These are phyloP conservation scores for Fusarium sp. DNA, from an alignment of 2,329 filamentous ascomycete species.

Conservation along the genomic window DNA sequence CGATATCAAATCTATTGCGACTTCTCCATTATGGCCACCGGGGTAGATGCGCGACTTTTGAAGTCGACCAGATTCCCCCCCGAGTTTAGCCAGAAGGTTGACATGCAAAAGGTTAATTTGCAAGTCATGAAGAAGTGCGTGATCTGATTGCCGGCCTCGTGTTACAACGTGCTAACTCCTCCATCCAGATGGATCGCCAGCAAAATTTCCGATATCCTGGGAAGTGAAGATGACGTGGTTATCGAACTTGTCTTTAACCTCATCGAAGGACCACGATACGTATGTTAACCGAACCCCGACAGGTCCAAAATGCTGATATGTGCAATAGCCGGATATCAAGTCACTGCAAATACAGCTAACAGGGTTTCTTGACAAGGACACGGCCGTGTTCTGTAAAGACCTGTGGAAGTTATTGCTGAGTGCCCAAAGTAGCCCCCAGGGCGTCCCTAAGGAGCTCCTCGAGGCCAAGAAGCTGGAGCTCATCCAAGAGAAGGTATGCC, in stretches of 20 bases:
- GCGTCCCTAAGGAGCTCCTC: slow-evolving; percentile 91
- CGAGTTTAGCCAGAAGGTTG: slow-evolving; percentile 94
- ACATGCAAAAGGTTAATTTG: slow-evolving; percentile 96
- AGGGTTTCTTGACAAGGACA: slow-evolving; percentile 94
- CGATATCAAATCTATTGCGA: slow-evolving; percentile 21
- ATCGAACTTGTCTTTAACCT: slow-evolving; percentile 82
- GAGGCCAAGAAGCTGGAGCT: slow-evolving; percentile 97
- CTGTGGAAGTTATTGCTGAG: slow-evolving; percentile 92
- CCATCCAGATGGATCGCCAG: slow-evolving; percentile 87
- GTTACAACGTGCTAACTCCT: slow-evolving; percentile 23
- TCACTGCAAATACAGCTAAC: slow-evolving; percentile 92
- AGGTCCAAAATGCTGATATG: slow-evolving; percentile 38
- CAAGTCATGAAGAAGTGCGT: slow-evolving; percentile 96
- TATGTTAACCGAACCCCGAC: slow-evolving; percentile 56
- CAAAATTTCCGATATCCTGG: slow-evolving; percentile 86
- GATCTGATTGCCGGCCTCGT: not conserved
- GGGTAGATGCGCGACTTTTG: slow-evolving; percentile 87
- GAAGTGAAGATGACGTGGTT: slow-evolving; percentile 95
- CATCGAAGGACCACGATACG: slow-evolving; percentile 78
- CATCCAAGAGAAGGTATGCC: slow-evolving; percentile 86
- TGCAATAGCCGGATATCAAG: slow-evolving; percentile 87
- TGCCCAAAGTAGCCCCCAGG: slow-evolving; percentile 86
- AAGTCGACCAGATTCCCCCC: slow-evolving; percentile 92
- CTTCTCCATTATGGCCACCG: slow-evolving; percentile 73
- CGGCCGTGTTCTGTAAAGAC: slow-evolving; percentile 88